Base-by-base conservation (phyloP, 768 basidiomycete species). In the Mycena sanguinolenta region DNA sequence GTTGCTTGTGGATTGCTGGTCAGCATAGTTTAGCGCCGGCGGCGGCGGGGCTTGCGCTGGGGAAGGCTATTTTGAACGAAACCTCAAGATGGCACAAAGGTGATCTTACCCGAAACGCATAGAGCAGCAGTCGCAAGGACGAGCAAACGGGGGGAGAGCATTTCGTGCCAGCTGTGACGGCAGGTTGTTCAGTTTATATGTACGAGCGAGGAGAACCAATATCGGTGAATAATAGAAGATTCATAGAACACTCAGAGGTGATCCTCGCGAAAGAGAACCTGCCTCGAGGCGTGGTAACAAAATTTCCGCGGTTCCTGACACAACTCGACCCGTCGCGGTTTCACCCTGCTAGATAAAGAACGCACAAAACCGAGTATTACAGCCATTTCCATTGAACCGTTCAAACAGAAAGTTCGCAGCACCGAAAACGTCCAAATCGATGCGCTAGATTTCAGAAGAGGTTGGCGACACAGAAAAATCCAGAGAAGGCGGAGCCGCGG, bases 91-190 rank as follows among this genome's bases (percentile, higher is more conserved):
- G 23, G 16, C 9, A 16, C n/a, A 49, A 17, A 55, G 32, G 3
- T n/a, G 9, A n/a, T 44, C 53, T n/a, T 49, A 70, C 63, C 69
- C 30, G 64, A 65, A 27, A 46, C 64, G n/a, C 53, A 66, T 36
- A 65, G 59, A 39, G 21, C 53, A 25, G 69, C 59, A 62, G 54
- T 28, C 16, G 60, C 46, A 17, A 70, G 58, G 64, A 58, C 44
- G 36, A 65, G 52, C 28, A 65, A 25, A 23, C 46, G 58, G 13
- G 17, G 30, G 8, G 54, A 21, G 64, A 23, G 69, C 69, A 70
- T 70, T 65, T 60, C 21, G 36, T 34, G 42, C 44, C 27, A 52
- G 42, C 53, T 34, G 36, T 36, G 17, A 38, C 38, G 55, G 21
- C 14, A 8, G 21, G 49, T 16, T 21, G 3, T 21, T 23, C 63